Evolutionary conservation across 1,284 basidiomycete species (phyloP).

Genomic region (Microbotryomycetes sp.): DNA sequence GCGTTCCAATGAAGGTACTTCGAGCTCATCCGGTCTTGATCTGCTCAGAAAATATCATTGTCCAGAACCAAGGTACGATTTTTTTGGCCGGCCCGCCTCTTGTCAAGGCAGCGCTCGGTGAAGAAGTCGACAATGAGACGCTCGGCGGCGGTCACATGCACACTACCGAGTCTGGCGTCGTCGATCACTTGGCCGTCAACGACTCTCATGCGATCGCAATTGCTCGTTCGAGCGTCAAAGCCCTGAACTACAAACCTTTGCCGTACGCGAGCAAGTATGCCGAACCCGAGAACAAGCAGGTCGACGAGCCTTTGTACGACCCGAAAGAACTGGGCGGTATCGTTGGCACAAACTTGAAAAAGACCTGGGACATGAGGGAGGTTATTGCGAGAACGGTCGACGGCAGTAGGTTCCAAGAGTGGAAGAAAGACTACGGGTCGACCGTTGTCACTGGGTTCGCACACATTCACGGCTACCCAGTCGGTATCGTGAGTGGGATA

Average conservation of each 20-base stretch:
- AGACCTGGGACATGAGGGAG: slow-evolving; percentile 87
- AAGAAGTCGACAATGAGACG: slow-evolving; percentile 85
- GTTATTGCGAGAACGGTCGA: slow-evolving; percentile 87
- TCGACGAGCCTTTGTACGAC: slow-evolving; percentile 72
- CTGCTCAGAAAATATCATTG: slow-evolving; percentile 72
- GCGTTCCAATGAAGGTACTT: background rate
- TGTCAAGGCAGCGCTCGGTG: slow-evolving; percentile 90
- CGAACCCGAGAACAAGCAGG: slow-evolving; percentile 6
- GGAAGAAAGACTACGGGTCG: slow-evolving; percentile 83
- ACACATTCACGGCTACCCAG: slow-evolving; percentile 68
- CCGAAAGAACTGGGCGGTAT: slow-evolving; percentile 79
- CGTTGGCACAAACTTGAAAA: slow-evolving; percentile 77
- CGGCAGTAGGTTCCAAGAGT: slow-evolving; percentile 84
- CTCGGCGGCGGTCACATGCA: slow-evolving; percentile 88
- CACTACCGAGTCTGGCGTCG: slow-evolving; percentile 84
- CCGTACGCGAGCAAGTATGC: slow-evolving; percentile 30
- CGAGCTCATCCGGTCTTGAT: background rate
- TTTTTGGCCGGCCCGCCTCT: slow-evolving; percentile 94
- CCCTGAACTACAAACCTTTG: slow-evolving; percentile 49
- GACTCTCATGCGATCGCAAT: slow-evolving; percentile 83
- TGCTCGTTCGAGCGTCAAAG: slow-evolving; percentile 70
- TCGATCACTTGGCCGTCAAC: slow-evolving; percentile 80
- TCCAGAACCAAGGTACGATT: slow-evolving; percentile 84
- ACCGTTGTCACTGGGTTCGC: slow-evolving; percentile 74
- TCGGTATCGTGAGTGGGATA: slow-evolving; percentile 28